Base-by-base conservation (phyloP, 139 green algal genomes). In the Trebouxia sp. region DNA sequence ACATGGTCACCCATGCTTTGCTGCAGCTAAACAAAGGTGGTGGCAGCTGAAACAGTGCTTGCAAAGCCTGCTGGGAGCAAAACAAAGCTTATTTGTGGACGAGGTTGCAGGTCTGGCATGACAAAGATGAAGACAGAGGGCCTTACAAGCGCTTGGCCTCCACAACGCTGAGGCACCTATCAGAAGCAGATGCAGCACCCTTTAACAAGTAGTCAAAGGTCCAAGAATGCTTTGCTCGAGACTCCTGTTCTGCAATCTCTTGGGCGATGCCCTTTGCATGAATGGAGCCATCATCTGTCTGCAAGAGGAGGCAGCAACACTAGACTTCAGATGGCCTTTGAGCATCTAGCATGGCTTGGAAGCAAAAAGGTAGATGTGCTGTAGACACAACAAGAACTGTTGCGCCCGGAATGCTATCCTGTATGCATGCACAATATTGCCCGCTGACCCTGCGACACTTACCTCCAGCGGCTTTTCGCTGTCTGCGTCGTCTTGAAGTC, bases 121-220 rank as follows among this genome's bases (percentile, higher is more conserved):
- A 65, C 22, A 65, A 9, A 17, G n/a, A 69, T 69, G 11, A 53
- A 6, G 14, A 53, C 47, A 17, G 47, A 53, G 20, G 47, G 47
- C 20, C 14, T 53, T 6, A 53, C 47, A 17, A 53, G 20, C 2
- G 47, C 30, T 69, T 69, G 58, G 42, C 58, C 58, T 69, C 58
- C 30, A 42, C 30, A 69, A 69, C 32, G 58, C 58, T 69, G 24
- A 69, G 58, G 58, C 30, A 42, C 14, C 58, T 69, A 43, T 42
- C 58, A 69, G 58, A 69, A 22, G 30, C 58, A 41, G 8, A 42
- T 43, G 58, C 30, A 69, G 20, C 58, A 69, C 30, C 58, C 58
- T 69, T 69, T 14, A 69, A 24, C 58, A 69, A 24, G 42, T 69
- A 69, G 58, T 69, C 58, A 69, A 43, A 69, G 30, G 58, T 69